Evolutionary conservation across 2,329 filamentous ascomycete genomes (phyloP).

Genomic region (Colletotrichum magnum): DNA sequence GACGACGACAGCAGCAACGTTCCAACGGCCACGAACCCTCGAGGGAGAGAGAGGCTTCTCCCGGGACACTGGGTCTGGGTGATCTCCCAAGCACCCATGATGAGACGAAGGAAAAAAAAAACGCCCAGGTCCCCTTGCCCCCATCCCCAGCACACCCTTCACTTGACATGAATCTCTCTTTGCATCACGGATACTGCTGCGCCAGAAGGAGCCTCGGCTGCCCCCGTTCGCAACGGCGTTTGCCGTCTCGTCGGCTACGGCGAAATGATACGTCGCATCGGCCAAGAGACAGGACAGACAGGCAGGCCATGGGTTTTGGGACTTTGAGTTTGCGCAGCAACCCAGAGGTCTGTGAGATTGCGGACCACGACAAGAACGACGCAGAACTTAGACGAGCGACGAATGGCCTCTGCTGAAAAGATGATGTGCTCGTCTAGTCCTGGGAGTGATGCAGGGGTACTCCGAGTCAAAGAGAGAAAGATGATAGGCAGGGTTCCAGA

Average conservation of each 20-base stretch:
- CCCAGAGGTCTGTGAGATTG: background rate
- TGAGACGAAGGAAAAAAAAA: constrained; percentile 22
- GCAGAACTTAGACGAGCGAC: background rate
- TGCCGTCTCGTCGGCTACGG: constrained; percentile 18
- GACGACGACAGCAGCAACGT: background rate
- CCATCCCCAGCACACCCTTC: background rate
- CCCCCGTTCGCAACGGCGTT: background rate
- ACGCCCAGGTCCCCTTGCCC: constrained; percentile 22
- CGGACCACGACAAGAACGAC: background rate
- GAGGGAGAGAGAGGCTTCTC: background rate
- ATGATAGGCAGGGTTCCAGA: background rate
- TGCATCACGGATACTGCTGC: no score
- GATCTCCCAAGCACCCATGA: constrained; percentile 13
- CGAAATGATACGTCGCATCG: constrained; percentile 30
- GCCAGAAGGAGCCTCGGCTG: background rate
- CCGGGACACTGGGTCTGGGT: constrained; percentile 14
- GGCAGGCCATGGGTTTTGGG: background rate
- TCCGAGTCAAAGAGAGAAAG: background rate
- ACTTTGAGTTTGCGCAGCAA: constrained; percentile 26
- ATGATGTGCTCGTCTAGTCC: constrained; percentile 1
- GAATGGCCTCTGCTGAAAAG: background rate
- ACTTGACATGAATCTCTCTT: no score
- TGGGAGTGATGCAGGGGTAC: background rate
- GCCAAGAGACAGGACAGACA: constrained; percentile 6
- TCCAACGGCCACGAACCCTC: background rate